Base-by-base conservation (phyloP, 2,329 filamentous ascomycete species). In the Cladophialophora carrionii region DNA sequence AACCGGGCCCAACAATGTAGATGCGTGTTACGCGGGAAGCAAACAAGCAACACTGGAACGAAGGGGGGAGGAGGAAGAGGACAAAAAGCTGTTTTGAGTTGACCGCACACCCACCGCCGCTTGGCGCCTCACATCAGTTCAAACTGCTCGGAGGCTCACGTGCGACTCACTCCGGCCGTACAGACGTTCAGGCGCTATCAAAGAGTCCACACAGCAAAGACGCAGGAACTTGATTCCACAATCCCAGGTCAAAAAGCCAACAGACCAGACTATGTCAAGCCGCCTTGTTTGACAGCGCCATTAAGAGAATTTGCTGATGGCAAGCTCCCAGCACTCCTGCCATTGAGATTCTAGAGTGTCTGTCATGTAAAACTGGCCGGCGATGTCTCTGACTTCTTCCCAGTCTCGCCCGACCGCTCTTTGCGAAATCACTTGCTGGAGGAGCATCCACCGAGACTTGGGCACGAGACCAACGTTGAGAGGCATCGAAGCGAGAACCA, bases 1-100 rank as follows among this genome's bases (percentile, higher is more conserved):
- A 29, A 51, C 24, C 22, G 48, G 48, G 48, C 48, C 48, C 48
- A 51, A 29, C 48, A 17, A 51, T 51, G 48, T 51, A 51, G 48
- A 26, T 51, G 48, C 14, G 48, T 51, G 22, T 51, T 20, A 26
- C 48, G 22, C 20, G 48, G 20, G 24, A 51, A 51, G 48, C 48
- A 26, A 51, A 29, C 22, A 20, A 51, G 24, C 24, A 51, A 26
- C 48, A 26, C 20, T 14, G 48, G 12, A 14, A 29, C 3, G 20
- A 48, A 48, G 22, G 48, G 26, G 48, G 48, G 24, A 12, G 20
- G 48, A 51, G 48, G 48, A 51, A 12, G 20, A 24, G 22, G 20
- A 51, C 37, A n/a, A 10, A 26, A 26, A 26, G 9, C 14, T 51
- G 20, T 29, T n/a, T 26, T 29, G 48, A 51, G 22, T 29, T 51